These are phyloP conservation scores for Hanseniaspora meyeri DNA, from an alignment of 805 yeast species.

Conservation along the genomic window DNA sequence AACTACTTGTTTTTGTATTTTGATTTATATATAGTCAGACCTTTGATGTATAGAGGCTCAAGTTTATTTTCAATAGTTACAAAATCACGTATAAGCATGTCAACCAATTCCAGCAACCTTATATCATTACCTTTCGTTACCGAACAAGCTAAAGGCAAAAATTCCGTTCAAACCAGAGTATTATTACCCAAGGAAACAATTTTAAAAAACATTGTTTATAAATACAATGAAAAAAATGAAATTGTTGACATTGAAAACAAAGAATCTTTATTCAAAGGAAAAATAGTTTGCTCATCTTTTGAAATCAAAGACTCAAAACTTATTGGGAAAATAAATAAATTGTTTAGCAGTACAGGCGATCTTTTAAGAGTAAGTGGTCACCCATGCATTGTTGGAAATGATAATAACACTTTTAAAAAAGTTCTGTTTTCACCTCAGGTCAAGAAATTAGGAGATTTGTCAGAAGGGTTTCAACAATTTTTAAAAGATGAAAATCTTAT, in stretches of 20 bases:
- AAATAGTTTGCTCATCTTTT: background rate
- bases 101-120: background rate
- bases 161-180: background rate
- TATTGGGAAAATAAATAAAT: background rate
- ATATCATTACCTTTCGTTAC: background rate
- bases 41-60: background rate
- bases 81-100: background rate
- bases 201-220: background rate
- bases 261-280: background rate
- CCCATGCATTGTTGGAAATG: constrained; percentile 16
- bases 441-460: background rate
- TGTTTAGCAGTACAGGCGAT: constrained; percentile 4
- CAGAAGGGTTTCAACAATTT: constrained; percentile 30
- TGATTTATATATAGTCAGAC: too few species aligned
- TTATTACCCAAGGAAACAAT: background rate
- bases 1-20: too few species aligned
- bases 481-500: constrained; percentile 36
- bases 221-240: background rate
- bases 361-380: background rate
- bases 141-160: background rate
- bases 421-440: constrained; percentile 2
- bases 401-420: constrained; percentile 12
- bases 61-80: background rate
- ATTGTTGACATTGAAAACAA: constrained; percentile 7
- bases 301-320: background rate